Percentiles rank a stretch among this genome's conserved stretches.
Conservation (phyloP, 1,284 basidiomycete genomes). For the Apiotrichum gracile region DNA sequence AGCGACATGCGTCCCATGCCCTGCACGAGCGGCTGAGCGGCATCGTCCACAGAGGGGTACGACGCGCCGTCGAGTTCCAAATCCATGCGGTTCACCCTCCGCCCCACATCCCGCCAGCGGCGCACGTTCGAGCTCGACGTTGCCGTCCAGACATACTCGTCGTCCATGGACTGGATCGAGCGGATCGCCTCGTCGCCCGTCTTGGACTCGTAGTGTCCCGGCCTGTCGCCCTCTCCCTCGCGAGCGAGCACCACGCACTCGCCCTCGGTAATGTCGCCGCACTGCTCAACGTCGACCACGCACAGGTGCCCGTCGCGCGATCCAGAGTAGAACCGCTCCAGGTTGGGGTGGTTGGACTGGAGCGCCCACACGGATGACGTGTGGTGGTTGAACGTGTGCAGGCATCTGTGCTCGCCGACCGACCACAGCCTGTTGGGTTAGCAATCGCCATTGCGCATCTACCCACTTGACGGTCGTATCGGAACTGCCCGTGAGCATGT, state of each 20-base stretch:
- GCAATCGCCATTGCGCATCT: not conserved
- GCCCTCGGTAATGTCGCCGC: constrained; percentile 73
- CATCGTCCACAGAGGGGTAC: constrained; percentile 11
- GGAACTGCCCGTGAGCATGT: constrained; percentile 82
- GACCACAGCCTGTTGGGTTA: constrained; percentile 84
- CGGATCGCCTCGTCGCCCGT: constrained; percentile 66
- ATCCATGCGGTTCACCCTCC: constrained; percentile 56
- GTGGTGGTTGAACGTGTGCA: constrained; percentile 96
- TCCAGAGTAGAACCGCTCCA: constrained; percentile 93
- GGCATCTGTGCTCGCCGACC: constrained; percentile 74
- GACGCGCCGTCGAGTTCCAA: constrained; percentile 39
- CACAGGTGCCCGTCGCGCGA: constrained; percentile 85
- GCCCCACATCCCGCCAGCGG: constrained; percentile 64
- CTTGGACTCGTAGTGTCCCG: constrained; percentile 35
- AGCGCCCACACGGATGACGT: constrained; percentile 93
- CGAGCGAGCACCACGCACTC: constrained; percentile 80
- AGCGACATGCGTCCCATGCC: constrained; percentile 19
- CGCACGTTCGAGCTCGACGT: constrained; percentile 71
- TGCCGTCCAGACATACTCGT: constrained; percentile 85
- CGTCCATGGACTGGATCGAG: constrained; percentile 76
- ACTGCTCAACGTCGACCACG: constrained; percentile 80
- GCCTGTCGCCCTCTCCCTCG: constrained; percentile 48
- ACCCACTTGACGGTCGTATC: constrained; percentile 60
- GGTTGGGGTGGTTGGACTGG: constrained; percentile 74
- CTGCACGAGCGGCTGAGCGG: constrained; percentile 3